Evolutionary conservation across 2,329 filamentous ascomycete species (phyloP), one percentile per base, ranked within the genome.

Genomic region (Aspergillus niger): DNA sequence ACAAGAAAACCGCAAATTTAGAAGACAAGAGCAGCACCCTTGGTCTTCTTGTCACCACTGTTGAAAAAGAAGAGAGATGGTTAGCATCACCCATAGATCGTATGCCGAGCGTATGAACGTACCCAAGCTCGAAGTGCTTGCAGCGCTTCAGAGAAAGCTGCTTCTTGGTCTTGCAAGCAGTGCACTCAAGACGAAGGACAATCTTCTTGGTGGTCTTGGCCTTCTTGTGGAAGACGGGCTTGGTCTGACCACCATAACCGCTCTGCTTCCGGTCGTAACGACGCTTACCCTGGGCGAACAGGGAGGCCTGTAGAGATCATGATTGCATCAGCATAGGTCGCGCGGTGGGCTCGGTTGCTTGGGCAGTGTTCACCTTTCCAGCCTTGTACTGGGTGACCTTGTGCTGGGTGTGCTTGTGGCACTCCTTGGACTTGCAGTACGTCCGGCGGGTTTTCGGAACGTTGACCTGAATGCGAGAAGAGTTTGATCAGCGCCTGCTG

Each of bases 1-100:
- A 76, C 72, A 76, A 76, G 72, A 68, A 76, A 76, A 76, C 72
- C 67, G 67, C 70, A 77, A 82, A 86, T 84, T 89, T 97, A 99
- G 89, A 99, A 99, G 78, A 99, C 95, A 79, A 99, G 89, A 83
- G 95, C 95, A 77, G 95, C 95, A 90, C 95, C 95, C 92, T 99
- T 99, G 77, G 95, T 99, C 92, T 99, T 99, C 93, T 99, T 99
- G 90, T 99, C 95, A 89, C 95, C 95, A 89, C 95, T 96, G 74
- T 76, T 72, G 59, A 67, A 63, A 66, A 55, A 63, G 69, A 66
- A 64, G 13, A 15, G 32, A 36, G 5, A 5, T 60, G 53, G 75
- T 85, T 78, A 85, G 81, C 68, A 76, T 70, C 38, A 11, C 3
- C n/a, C 3, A 17, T 30, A 3, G 13, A 13, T 17, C 8, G 17